Conservation (phyloP, 225 moss, liverwort and hornwort genomes). For the Bryoerythrophyllum caledonicum region DNA sequence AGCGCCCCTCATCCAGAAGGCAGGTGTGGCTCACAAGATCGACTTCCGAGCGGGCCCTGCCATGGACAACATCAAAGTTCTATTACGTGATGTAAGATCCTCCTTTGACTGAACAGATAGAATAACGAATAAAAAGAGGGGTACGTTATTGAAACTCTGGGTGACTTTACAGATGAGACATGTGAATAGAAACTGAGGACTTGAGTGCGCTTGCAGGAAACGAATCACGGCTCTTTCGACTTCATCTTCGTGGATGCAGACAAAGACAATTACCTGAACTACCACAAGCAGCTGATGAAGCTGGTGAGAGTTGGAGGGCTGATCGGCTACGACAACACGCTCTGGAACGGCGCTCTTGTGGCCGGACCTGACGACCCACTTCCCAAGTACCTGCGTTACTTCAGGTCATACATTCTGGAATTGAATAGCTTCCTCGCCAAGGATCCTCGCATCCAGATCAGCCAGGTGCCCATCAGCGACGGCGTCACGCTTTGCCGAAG, state of each 20-base stretch:
- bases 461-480: conserved; percentile 82
- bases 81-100: conserved; percentile 53
- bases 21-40: conserved; percentile 72
- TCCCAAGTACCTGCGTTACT: conserved; percentile 56
- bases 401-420: conserved; percentile 70
- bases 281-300: conserved; percentile 64
- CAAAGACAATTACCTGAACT: conserved; percentile 75
- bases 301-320: conserved; percentile 63
- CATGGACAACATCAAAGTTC: conserved; percentile 44
- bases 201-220: conserved; percentile 49
- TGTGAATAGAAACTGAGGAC: background rate
- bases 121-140: too few species aligned
- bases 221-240: conserved; percentile 63
- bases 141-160: too few species aligned
- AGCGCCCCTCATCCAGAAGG: conserved; percentile 58
- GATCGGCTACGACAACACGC: conserved; percentile 89
- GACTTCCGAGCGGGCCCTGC: conserved; percentile 72
- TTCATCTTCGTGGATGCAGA: conserved; percentile 89
- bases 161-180: background rate
- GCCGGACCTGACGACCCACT: conserved; percentile 44
- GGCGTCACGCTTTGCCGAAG: conserved; percentile 83
- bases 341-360: conserved; percentile 73
- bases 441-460: conserved; percentile 70
- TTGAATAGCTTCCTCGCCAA: conserved; percentile 65
- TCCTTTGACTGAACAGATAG: too few species aligned